Percentiles rank a stretch among this genome's conserved stretches.
phyloP scores from a whole-genome alignment of 352 stramenopile species.

The Aphanomyces cochlioides region DNA sequence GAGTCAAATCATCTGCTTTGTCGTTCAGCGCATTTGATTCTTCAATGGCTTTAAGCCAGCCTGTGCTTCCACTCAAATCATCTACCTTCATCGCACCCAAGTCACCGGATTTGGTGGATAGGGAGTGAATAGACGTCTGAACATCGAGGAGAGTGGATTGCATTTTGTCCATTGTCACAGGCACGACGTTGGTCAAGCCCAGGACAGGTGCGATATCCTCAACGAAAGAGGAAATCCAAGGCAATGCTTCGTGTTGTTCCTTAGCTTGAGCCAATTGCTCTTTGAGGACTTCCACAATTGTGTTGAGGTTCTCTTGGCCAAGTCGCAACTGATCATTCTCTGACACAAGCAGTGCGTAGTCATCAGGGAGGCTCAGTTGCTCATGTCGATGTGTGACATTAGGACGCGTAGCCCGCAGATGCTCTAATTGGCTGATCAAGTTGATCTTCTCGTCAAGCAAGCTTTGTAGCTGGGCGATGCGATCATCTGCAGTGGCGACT shows the following conservation, averaged over 20 bases:
- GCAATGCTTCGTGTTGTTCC: not conserved
- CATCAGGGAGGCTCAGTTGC: slow-evolving; percentile 18
- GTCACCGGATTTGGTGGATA: not conserved
- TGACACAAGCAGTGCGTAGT: slow-evolving; percentile 18
- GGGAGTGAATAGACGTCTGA: slow-evolving; percentile 2
- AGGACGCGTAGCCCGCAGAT: slow-evolving; percentile 10
- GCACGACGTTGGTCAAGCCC: not conserved
- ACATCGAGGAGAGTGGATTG: not conserved
- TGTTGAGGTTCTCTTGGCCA: slow-evolving; percentile 28
- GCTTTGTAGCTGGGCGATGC: not conserved
- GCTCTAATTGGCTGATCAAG: slow-evolving; percentile 13
- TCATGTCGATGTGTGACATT: not conserved
- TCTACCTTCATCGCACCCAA: not conserved
- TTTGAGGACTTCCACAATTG: slow-evolving; percentile 21
- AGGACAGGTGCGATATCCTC: not conserved
- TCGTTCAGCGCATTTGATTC: slow-evolving; percentile 28
- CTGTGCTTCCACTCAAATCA: not conserved
- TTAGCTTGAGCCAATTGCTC: not conserved
- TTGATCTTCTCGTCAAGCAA: not conserved
- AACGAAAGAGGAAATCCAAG: not conserved
- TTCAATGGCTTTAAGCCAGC: slow-evolving; percentile 28
- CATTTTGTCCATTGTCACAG: not conserved
- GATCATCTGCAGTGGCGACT: not conserved
- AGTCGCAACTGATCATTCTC: slow-evolving; percentile 20
- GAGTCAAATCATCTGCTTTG: slow-evolving; percentile 9